These are phyloP conservation scores for Eruca vesicaria DNA, from an alignment of 441 rosid genomes.

Conservation along the genomic window DNA sequence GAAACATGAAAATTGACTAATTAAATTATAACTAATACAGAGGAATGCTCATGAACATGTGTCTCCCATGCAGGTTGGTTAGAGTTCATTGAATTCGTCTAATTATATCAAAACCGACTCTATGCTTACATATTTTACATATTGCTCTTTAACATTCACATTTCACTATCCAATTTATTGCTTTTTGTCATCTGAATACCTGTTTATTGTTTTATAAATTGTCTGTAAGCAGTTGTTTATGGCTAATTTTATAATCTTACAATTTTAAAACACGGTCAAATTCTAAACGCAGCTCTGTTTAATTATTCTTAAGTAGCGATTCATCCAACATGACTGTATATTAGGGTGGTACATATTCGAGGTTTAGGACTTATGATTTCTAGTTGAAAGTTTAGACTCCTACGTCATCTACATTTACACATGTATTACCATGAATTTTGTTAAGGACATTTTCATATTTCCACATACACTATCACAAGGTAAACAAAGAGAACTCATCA, in stretches of 20 bases:
- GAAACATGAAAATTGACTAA: conserved; percentile 11
- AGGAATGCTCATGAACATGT: conserved; percentile 31
- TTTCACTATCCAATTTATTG: conserved; percentile 15
- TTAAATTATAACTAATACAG: neutral
- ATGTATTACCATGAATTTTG: neutral
- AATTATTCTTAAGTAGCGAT: too few species aligned
- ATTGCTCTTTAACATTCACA: neutral
- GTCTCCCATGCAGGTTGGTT: conserved; percentile 30
- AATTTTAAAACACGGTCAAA: neutral
- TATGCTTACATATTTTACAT: neutral
- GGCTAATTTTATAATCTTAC: neutral
- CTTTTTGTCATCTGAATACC: neutral
- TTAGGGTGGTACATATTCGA: neutral
- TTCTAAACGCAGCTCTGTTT: too few species aligned
- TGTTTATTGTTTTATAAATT: neutral
- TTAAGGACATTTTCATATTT: neutral
- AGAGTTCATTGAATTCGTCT: conserved; percentile 19
- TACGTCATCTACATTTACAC: neutral
- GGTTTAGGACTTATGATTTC: neutral
- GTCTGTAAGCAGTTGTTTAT: neutral
- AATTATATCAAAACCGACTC: conserved; percentile 5
- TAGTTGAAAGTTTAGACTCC: neutral
- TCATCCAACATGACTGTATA: neutral
- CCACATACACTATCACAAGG: neutral
- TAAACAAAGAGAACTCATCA: neutral